phyloP scores from a whole-genome alignment of 2,329 filamentous ascomycete genomes.

The Arthrinium phaeospermum region DNA sequence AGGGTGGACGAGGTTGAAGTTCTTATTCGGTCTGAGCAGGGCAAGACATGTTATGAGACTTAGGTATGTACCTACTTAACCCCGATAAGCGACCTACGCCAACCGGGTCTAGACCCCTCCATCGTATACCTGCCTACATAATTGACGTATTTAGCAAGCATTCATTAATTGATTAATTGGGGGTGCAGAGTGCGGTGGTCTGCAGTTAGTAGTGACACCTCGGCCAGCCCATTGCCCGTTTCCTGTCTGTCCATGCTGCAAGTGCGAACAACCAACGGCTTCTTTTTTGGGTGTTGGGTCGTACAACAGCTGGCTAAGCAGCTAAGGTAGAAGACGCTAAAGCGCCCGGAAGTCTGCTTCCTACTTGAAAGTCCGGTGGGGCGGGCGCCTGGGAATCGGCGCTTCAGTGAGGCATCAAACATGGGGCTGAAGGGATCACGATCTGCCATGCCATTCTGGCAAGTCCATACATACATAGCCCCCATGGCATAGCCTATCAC shows the following conservation, averaged over 20 bases:
- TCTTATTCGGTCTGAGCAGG: not conserved
- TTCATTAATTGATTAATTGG: not conserved
- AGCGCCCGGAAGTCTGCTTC: not conserved
- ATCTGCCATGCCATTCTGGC: not conserved
- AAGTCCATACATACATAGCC: not conserved
- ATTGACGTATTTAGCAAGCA: not conserved
- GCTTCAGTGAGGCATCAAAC: conserved; percentile 4
- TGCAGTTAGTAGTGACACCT: not conserved
- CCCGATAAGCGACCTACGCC: not conserved
- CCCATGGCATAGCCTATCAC: not conserved
- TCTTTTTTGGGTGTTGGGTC: not conserved
- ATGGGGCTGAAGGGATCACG: conserved; percentile 8
- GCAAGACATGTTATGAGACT: not conserved
- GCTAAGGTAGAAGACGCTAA: not conserved
- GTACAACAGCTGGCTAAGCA: not conserved
- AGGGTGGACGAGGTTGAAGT: not conserved
- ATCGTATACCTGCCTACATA: not conserved
- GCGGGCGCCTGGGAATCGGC: not conserved
- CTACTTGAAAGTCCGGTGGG: not conserved
- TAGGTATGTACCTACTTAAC: too few species aligned
- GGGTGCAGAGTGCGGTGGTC: not conserved
- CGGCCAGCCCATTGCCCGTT: not conserved
- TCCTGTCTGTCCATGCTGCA: not conserved
- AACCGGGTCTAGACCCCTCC: not conserved
- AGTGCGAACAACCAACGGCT: not conserved